Conservation (phyloP, 169 alveolate species). For the Cyclospora cayetanensis region DNA sequence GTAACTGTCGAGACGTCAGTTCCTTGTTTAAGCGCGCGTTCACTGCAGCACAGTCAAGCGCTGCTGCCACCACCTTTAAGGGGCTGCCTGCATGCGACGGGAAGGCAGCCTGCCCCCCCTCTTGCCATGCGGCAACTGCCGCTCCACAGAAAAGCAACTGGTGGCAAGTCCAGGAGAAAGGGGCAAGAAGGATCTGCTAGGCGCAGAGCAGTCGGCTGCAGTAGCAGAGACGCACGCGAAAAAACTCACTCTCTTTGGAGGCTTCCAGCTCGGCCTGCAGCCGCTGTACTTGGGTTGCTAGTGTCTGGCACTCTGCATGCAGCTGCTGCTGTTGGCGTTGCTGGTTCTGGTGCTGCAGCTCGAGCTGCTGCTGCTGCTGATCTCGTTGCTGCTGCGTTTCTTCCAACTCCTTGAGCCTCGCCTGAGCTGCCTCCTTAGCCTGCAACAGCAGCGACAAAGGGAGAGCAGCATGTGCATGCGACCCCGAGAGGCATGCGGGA, state of each 20-base stretch:
- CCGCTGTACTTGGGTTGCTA: slow-evolving; percentile 24
- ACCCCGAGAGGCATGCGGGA: too few species aligned
- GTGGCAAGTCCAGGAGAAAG: too few species aligned
- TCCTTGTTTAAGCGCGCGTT: slow-evolving; percentile 38
- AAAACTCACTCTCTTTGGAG: not conserved
- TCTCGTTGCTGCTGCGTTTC: not conserved
- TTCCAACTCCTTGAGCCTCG: slow-evolving; percentile 32
- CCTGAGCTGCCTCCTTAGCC: not conserved
- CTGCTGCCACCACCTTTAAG: not conserved
- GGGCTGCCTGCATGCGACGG: not conserved
- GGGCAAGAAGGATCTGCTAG: too few species aligned
- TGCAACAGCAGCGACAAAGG: not conserved
- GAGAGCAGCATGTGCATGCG: not conserved
- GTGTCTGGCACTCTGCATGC: slow-evolving; percentile 9
- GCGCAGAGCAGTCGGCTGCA: too few species aligned
- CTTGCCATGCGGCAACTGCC: too few species aligned
- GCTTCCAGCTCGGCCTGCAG: slow-evolving; percentile 37
- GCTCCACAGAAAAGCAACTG: too few species aligned
- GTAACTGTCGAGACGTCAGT: slow-evolving; percentile 30
- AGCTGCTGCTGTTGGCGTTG: not conserved
- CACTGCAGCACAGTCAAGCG: slow-evolving; percentile 34
- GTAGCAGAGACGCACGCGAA: not conserved
- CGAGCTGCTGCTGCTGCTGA: not conserved
- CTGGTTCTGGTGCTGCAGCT: slow-evolving; percentile 25
- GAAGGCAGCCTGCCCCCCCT: too few species aligned